Evolutionary conservation across 129 eudicot genomes (phyloP).

Genomic region (Saussurea involucrata): DNA sequence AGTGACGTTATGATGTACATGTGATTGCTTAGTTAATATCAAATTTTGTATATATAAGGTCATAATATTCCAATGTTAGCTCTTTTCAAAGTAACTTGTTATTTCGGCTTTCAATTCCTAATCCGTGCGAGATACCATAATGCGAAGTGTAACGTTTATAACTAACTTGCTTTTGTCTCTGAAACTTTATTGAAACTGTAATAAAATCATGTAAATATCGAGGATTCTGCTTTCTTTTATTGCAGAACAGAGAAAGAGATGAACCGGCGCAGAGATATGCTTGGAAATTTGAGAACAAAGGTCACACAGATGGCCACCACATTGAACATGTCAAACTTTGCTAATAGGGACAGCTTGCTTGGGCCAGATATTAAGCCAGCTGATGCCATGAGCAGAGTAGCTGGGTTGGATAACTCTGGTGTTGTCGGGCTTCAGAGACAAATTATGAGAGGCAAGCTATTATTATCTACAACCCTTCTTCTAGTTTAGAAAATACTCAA

Average conservation of each 20-base stretch:
- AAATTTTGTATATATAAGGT: not conserved
- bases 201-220: not conserved
- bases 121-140: not conserved
- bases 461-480: constrained; percentile 1
- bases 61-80: not conserved
- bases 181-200: constrained; percentile 12
- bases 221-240: not conserved
- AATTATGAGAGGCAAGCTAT: constrained; percentile 82
- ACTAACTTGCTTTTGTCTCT: constrained; percentile 6
- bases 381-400: constrained; percentile 83
- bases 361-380: constrained; percentile 89
- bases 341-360: constrained; percentile 91
- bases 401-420: constrained; percentile 76
- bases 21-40: not conserved
- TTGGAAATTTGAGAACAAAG: constrained; percentile 77
- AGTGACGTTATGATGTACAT: not conserved
- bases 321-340: constrained; percentile 94
- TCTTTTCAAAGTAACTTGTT: not conserved
- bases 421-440: constrained; percentile 88
- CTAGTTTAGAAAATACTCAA: not conserved
- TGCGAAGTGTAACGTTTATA: not conserved
- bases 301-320: constrained; percentile 89
- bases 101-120: not conserved
- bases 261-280: constrained; percentile 85
- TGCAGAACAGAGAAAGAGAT: constrained; percentile 90